Percentiles rank a stretch among this genome's conserved stretches.
These are phyloP conservation scores for Nicotiana attenuata DNA, from an alignment of 257 asterid species.

Conservation along the genomic window DNA sequence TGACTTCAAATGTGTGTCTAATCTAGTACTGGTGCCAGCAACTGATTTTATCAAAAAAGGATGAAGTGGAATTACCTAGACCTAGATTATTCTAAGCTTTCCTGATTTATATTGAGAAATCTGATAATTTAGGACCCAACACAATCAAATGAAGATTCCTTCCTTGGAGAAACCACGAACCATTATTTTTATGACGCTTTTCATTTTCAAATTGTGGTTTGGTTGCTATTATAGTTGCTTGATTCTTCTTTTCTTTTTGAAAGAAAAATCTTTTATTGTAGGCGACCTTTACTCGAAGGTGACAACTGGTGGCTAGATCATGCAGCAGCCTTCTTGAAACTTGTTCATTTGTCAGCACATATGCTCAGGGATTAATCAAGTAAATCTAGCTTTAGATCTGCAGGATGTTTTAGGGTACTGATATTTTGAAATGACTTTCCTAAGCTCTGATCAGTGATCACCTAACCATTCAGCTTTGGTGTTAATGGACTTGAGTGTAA, in stretches of 20 bases:
- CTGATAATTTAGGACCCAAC: not conserved
- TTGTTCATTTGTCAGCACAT: conserved; percentile 21
- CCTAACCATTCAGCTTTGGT: not conserved
- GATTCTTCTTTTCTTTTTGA: not conserved
- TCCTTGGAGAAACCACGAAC: not conserved
- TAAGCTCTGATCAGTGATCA: not conserved
- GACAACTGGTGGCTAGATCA: conserved; percentile 38
- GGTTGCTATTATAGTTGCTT: not conserved
- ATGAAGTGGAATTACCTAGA: not conserved
- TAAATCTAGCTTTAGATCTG: conserved; percentile 9
- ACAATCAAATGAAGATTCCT: not conserved
- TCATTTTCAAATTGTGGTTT: not conserved
- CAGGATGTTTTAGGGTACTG: not conserved
- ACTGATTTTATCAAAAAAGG: not conserved
- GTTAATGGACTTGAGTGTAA: not conserved
- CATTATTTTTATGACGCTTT: not conserved
- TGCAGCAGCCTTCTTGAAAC: conserved; percentile 28
- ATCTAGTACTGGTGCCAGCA: not conserved
- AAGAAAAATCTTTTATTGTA: not conserved
- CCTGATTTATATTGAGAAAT: not conserved
- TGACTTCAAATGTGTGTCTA: not conserved
- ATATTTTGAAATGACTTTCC: not conserved
- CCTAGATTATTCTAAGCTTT: not conserved
- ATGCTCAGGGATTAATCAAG: conserved; percentile 30
- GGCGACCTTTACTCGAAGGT: conserved; percentile 26